Evolutionary conservation across 768 basidiomycete species (phyloP).

Genomic region (Mycena pura): DNA sequence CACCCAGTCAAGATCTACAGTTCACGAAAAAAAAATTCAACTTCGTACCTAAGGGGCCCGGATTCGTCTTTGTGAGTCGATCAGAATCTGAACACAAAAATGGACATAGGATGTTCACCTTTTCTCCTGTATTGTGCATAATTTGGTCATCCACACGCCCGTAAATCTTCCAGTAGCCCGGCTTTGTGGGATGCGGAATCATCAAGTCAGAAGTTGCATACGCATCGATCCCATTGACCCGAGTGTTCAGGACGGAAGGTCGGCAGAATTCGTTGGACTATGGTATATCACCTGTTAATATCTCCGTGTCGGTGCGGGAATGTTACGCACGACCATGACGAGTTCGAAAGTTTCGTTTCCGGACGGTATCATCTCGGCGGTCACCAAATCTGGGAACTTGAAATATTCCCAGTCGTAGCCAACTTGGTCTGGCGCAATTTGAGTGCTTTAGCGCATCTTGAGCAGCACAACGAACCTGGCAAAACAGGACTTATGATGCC

Average conservation of each 20-base stretch:
- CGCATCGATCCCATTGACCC: slow-evolving; percentile 43
- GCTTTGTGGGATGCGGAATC: slow-evolving; percentile 48
- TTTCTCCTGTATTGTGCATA: slow-evolving; percentile 20
- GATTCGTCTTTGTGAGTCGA: slow-evolving; percentile 6
- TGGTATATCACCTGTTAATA: neutral
- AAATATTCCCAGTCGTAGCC: slow-evolving; percentile 33
- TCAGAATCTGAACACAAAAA: neutral
- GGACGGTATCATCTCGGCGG: slow-evolving; percentile 37
- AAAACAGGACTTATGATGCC: slow-evolving; percentile 29
- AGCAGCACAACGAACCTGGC: slow-evolving; percentile 11
- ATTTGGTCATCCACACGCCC: slow-evolving; percentile 50
- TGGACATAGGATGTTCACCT: neutral
- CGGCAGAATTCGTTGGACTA: slow-evolving; percentile 28
- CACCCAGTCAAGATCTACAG: neutral
- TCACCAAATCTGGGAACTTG: slow-evolving; percentile 27
- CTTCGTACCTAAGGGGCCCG: slow-evolving; percentile 7
- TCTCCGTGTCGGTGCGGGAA: neutral
- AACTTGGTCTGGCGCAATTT: neutral
- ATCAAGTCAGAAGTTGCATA: slow-evolving; percentile 54
- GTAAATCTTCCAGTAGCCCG: slow-evolving; percentile 45
- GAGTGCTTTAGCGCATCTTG: neutral
- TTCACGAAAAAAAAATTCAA: neutral
- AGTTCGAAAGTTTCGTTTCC: slow-evolving; percentile 44
- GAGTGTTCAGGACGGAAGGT: slow-evolving; percentile 40
- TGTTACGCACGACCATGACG: slow-evolving; percentile 42